Conservation (phyloP, 2,329 filamentous ascomycete genomes). For the Pleoardoris graminearum region DNA sequence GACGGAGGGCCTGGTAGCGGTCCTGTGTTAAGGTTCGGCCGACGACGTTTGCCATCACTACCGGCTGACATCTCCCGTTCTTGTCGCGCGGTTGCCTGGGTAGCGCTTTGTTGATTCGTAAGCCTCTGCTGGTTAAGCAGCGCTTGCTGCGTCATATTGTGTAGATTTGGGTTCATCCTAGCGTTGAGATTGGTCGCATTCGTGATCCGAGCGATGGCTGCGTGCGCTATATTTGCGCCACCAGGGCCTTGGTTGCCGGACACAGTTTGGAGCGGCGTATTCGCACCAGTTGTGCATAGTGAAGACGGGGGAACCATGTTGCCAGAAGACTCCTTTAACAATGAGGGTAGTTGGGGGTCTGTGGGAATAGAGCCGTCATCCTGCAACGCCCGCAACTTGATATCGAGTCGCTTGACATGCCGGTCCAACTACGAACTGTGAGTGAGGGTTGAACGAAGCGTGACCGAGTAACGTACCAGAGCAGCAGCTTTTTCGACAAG, state of each 20-base stretch:
- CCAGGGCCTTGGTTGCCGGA: constrained; percentile 60
- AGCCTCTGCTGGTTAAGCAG: constrained; percentile 44
- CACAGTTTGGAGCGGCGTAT: constrained; percentile 58
- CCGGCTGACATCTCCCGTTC: constrained; percentile 60
- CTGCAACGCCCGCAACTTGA: constrained; percentile 63
- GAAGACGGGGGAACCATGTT: constrained; percentile 56
- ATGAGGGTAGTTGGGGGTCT: constrained; percentile 62
- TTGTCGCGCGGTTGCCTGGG: constrained; percentile 39
- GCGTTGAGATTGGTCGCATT: constrained; percentile 39
- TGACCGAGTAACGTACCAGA: constrained; percentile 53
- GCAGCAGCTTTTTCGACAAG: constrained; percentile 67
- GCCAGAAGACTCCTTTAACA: constrained; percentile 55
- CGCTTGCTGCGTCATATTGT: constrained; percentile 44
- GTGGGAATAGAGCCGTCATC: constrained; percentile 62
- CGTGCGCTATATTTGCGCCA: constrained; percentile 56
- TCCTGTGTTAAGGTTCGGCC: constrained; percentile 57
- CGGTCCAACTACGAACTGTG: constrained; percentile 55
- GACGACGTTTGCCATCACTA: constrained; percentile 61
- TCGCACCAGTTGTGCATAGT: constrained; percentile 49
- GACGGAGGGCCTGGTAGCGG: constrained; percentile 58
- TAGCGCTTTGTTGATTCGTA: constrained; percentile 38
- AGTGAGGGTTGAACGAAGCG: constrained; percentile 10
- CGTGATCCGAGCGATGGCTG: constrained; percentile 51
- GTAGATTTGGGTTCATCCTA: constrained; percentile 36
- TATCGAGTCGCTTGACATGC: constrained; percentile 64